Base-by-base conservation (phyloP, 1,284 basidiomycete species). In the Marasmius tenuissimus region DNA sequence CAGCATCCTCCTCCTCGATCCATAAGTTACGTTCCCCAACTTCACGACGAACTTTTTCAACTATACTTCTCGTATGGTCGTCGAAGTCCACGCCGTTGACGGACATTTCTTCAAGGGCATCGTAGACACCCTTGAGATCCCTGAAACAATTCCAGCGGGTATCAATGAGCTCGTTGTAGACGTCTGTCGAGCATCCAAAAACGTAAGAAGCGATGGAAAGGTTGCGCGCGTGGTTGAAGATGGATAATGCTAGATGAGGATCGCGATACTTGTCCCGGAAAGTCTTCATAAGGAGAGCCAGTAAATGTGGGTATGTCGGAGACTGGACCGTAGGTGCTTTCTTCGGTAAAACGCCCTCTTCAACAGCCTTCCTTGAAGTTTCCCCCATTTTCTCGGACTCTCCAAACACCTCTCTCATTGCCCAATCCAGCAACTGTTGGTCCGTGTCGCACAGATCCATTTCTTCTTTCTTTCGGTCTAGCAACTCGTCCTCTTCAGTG, bases 141-240 rank as follows among this genome's bases (percentile, higher is more conserved):
- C 84, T 83, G 79, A 95, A 94, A 62, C 81, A 85, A n/a, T 77
- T 75, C 94, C 94, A 96, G 35, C 85, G 85, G 11, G 89, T 92
- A 66, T 84, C 78, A 47, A 96, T 83, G 37, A 94, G 81, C 73
- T 96, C 92, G 73, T 95, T 94, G 75, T 96, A 96, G 0, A 88
- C 91, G 4, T 81, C 81, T 0, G 93, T 91, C 5, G 91, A 90
- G 73, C 94, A 96, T 3, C 93, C 94, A 69, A 91, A 89, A 33
- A 95, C 89, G 71, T 91, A 96, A 3, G 91, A 93, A 7, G 88
- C 80, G 55, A 89, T 82, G 3, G 91, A 92, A 4, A 87, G 82
- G 39, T 83, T 82, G 52, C 86, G 84, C 0, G 92, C 91, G 71
- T 94, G 82, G 58, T 89, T 81, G 76, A 96, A 96, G 39, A 96